Conservation (phyloP, 306 rosid species). For the Clitoria ternatea region DNA sequence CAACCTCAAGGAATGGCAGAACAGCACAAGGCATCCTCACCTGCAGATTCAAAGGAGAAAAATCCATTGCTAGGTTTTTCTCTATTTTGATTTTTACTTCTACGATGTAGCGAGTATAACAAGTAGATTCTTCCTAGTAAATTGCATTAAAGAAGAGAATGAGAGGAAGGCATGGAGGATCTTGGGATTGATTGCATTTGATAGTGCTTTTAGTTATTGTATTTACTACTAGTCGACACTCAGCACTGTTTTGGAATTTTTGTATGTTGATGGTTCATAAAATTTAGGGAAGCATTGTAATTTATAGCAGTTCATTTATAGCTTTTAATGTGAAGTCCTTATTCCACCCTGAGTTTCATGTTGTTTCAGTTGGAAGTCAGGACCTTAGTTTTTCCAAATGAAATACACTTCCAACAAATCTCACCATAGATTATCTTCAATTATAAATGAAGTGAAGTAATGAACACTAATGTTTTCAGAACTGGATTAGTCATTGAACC, state of each 20-base stretch:
- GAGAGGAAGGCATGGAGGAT: background rate
- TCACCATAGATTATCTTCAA: background rate
- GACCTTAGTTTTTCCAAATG: background rate
- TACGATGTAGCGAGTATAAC: background rate
- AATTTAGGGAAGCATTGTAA: background rate
- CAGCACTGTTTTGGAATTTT: background rate
- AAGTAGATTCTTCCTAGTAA: constrained; percentile 4
- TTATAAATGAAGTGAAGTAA: background rate
- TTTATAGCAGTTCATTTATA: background rate
- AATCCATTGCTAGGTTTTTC: constrained; percentile 53
- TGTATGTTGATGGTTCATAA: background rate
- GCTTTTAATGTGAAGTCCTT: constrained; percentile 11
- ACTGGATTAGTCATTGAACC: too few relatives aligned
- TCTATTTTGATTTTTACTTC: constrained; percentile 23
- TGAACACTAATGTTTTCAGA: too few relatives aligned
- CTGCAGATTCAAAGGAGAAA: constrained; percentile 48
- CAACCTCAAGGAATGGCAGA: constrained; percentile 54
- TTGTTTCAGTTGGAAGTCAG: background rate
- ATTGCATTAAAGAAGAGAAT: background rate
- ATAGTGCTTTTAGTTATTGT: background rate
- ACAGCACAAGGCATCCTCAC: constrained; percentile 50
- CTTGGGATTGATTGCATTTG: background rate
- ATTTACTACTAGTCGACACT: constrained; percentile 6
- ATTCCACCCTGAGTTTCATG: background rate
- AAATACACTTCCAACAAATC: background rate